Conservation (phyloP, 805 yeast species). For the Hanseniaspora thailandica region DNA sequence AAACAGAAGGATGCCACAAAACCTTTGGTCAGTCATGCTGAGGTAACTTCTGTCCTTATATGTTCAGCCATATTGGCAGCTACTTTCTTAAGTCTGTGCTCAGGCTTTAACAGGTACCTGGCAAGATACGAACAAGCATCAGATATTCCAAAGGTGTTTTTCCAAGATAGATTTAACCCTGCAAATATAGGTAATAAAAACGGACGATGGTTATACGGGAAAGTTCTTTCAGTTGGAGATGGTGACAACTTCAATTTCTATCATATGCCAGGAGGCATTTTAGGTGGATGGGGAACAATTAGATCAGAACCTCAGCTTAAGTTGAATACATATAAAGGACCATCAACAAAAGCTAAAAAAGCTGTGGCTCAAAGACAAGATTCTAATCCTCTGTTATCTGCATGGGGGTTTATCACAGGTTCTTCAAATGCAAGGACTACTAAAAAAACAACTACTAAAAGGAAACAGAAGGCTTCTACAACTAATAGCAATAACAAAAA, state of each 20-base stretch:
- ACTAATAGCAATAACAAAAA: neutral
- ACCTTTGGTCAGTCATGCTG: neutral
- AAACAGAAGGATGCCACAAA: neutral
- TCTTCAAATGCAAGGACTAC: no score
- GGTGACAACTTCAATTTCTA: constrained; percentile 89
- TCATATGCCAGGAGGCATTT: constrained; percentile 84
- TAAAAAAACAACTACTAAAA: neutral
- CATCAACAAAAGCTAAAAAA: neutral
- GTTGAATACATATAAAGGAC: constrained; percentile 24
- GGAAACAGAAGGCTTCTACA: neutral
- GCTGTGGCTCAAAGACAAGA: neutral
- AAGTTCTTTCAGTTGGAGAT: constrained; percentile 84
- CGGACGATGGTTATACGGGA: constrained; percentile 44
- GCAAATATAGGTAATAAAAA: constrained; percentile 9
- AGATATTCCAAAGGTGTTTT: constrained; percentile 39
- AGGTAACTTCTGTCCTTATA: constrained; percentile 18
- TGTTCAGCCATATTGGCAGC: constrained; percentile 30
- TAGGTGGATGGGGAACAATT: constrained; percentile 91
- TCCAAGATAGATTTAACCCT: constrained; percentile 25
- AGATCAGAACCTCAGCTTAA: constrained; percentile 47
- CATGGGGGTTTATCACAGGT: neutral
- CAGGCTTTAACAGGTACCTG: constrained; percentile 37
- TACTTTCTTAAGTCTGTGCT: constrained; percentile 33
- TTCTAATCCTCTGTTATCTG: neutral
- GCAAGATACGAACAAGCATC: constrained; percentile 39